These are phyloP conservation scores for Lichtheimia corymbifera DNA, from an alignment of 371 early-diverging fungal species.

Conservation along the genomic window DNA sequence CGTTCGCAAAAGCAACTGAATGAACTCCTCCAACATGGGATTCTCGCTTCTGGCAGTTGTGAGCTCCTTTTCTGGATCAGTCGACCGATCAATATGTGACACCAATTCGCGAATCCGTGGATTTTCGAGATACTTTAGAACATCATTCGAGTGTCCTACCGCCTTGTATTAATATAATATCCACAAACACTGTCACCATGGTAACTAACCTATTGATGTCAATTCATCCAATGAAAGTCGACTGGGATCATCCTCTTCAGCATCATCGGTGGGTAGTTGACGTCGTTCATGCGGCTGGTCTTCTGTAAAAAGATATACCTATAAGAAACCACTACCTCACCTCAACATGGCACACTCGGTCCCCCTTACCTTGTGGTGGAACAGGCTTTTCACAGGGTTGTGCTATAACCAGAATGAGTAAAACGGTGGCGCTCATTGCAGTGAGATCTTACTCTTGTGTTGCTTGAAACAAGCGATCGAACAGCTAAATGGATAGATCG, in stretches of 20 bases:
- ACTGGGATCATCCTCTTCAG: conserved; percentile 9
- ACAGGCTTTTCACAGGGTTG: conserved; percentile 5
- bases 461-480: conserved; percentile 42
- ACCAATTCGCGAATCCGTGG: conserved; percentile 33
- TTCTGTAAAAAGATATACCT: not conserved
- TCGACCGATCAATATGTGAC: conserved; percentile 25
- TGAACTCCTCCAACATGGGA: conserved; percentile 19
- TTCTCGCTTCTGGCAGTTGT: conserved; percentile 6
- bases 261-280: conserved; percentile 2
- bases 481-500: conserved; percentile 22
- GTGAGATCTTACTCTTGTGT: conserved; percentile 32
- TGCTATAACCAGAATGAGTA: not conserved
- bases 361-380: not conserved
- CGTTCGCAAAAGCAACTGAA: conserved; percentile 12
- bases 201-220: conserved; percentile 5
- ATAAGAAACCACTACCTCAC: not conserved
- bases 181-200: not conserved
- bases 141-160: conserved; percentile 28
- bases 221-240: conserved; percentile 3
- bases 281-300: not conserved
- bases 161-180: not conserved
- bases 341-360: not conserved
- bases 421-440: too few species aligned
- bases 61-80: conserved; percentile 27
- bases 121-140: conserved; percentile 32